Percentiles rank a stretch among this genome's conserved stretches.
Conservation (phyloP, 176 grass and related monocot species). For the Phragmites australis region DNA sequence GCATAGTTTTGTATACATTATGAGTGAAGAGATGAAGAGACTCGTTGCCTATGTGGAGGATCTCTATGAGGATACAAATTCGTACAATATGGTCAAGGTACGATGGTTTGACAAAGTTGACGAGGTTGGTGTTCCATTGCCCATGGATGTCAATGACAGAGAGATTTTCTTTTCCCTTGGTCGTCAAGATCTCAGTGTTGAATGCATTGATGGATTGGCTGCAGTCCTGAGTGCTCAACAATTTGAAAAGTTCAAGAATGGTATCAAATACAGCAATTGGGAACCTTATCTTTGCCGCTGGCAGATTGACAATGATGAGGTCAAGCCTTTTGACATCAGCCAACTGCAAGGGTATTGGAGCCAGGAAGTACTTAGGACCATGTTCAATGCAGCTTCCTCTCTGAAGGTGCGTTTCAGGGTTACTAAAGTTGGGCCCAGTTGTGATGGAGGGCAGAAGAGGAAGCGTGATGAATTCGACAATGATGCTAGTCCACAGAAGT, state of each 20-base stretch:
- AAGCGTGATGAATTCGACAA: conserved; percentile 31
- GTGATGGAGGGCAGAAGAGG: conserved; percentile 53
- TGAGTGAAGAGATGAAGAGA: conserved; percentile 81
- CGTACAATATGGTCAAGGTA: conserved; percentile 71
- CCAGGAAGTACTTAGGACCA: conserved; percentile 75
- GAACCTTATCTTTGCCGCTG: conserved; percentile 68
- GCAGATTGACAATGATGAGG: conserved; percentile 66
- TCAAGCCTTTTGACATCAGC: conserved; percentile 78
- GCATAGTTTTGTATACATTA: conserved; percentile 84
- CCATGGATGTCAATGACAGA: conserved; percentile 52
- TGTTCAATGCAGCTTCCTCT: conserved; percentile 59
- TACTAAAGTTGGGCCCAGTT: conserved; percentile 41
- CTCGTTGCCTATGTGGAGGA: conserved; percentile 93
- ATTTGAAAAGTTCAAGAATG: conserved; percentile 69
- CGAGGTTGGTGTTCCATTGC: conserved; percentile 67
- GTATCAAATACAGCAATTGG: conserved; percentile 38
- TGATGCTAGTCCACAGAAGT: conserved; percentile 1
- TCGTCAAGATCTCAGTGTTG: conserved; percentile 86
- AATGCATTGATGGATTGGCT: conserved; percentile 95
- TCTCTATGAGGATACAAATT: conserved; percentile 78
- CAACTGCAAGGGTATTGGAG: conserved; percentile 92
- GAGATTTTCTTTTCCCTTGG: conserved; percentile 91
- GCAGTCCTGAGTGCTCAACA: conserved; percentile 75
- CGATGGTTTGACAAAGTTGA: conserved; percentile 90
- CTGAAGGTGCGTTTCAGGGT: conserved; percentile 80